These are phyloP conservation scores for Amphicarpaea edgeworthii DNA, from an alignment of 306 rosid genomes.

Conservation along the genomic window DNA sequence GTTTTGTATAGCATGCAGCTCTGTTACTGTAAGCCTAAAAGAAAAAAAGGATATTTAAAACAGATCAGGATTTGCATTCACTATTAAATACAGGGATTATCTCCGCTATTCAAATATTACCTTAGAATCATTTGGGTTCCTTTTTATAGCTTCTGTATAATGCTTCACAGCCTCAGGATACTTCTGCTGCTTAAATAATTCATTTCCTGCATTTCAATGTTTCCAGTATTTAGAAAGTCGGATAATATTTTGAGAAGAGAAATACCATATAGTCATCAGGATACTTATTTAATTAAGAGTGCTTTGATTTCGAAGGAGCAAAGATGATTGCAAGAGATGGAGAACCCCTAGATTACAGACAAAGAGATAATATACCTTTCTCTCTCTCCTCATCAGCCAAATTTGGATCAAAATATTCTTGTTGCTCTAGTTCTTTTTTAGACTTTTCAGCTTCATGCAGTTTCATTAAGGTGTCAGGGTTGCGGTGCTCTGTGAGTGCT, in stretches of 20 bases:
- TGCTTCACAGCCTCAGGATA: slow-evolving; percentile 83
- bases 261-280: background rate
- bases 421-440: slow-evolving; percentile 81
- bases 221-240: background rate
- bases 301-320: background rate
- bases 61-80: background rate
- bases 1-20: slow-evolving; percentile 93
- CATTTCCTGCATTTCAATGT: slow-evolving; percentile 64
- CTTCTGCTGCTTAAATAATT: slow-evolving; percentile 75
- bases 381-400: slow-evolving; percentile 87
- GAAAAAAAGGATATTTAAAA: slow-evolving; percentile 23
- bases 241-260: background rate
- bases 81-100: background rate
- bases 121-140: slow-evolving; percentile 72
- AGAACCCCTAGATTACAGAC: background rate
- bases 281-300: background rate
- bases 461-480: slow-evolving; percentile 77
- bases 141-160: slow-evolving; percentile 76
- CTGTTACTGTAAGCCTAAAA: slow-evolving; percentile 87
- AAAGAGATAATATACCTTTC: slow-evolving; percentile 60
- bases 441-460: slow-evolving; percentile 78
- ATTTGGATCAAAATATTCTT: slow-evolving; percentile 75
- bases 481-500: slow-evolving; percentile 92
- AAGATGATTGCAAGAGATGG: slow-evolving; percentile 8
- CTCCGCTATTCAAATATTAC: slow-evolving; percentile 45